Evolutionary conservation across 495 filamentous ascomycete species (phyloP), one percentile per base, ranked within the genome.

Genomic region (Aspergillus conjunctus): DNA sequence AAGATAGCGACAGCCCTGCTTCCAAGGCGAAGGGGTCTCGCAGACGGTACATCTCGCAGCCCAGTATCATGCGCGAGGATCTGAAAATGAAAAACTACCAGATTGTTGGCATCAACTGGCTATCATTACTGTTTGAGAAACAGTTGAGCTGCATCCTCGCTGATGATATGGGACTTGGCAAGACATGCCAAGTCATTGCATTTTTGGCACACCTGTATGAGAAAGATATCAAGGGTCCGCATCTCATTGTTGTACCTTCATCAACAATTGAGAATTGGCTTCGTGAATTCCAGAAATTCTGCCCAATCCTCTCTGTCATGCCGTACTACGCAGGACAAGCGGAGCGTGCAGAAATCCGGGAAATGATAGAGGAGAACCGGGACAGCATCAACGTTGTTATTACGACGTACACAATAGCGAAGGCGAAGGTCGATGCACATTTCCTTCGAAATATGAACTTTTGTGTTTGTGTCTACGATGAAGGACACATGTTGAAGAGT

Each of bases 101-200:
- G 70, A 71, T 98, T 44, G 91, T 96, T 26, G 94, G 94, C 20
- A 81, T 98, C 32, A 98, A 98, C 66, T 98, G 95, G 95, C 78
- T 98, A 50, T 81, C 83, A 48, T 73, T 97, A 21, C 79, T 98
- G 33, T 96, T 90, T 64, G 75, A 88, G 48, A 86, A 90, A 43
- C 80, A 86, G 21, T 76, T 93, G 56, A 91, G 89, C 57, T 89
- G 92, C 48, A 98, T 98, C 61, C 78, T 98, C 15, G 95, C 94
- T 0, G 94, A 98, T 70, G 94, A 98, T 64, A 98, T 98, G 94
- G 94, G 94, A 45, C 81, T 98, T 9, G 94, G 94, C 11, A 98
- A 98, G 78, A 98, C 94, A 0, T 96, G 92, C 65, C 93, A 98
- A 67, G 92, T 98, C 55, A 96, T 98, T 63, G 85, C 92, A 0